Evolutionary conservation across 2,329 filamentous ascomycete species (phyloP), one percentile per base, ranked within the genome.

Genomic region (Lachnellula cervina): DNA sequence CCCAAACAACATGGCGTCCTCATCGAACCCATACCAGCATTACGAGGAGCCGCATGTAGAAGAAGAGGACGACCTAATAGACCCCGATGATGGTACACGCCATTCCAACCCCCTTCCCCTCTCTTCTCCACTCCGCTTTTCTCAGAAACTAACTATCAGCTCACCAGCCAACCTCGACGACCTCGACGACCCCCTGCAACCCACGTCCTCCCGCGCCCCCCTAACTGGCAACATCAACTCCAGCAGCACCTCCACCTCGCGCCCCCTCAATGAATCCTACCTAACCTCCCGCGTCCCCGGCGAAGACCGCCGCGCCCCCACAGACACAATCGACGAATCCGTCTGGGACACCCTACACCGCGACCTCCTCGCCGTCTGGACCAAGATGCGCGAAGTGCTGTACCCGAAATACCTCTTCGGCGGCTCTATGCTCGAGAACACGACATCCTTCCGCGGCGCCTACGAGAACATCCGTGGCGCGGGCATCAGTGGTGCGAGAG

Each of bases 261-360:
- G 75, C 60, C 70, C 80, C 50, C 79, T 89, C 56, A 86, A 91
- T 66, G 85, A 93, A 70, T 84, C 80, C 68, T 96, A 93, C 72
- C 81, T 97, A 64, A 96, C 91, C 25, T 94, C 90, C 21, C 85
- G 86, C 56, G 95, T 99, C 69, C 87, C 88, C 2, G 94, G 94
- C 63, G 93, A 97, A 73, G 94, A 99, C 76, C 88, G 94, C 53
- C 83, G 88, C 61, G 92, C 94, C 16, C 83, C 91, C 7, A 85
- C 87, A 63, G 96, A 95, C 75, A 99, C 94, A 46, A 95, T 99
- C 72, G 94, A 99, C 73, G 94, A 99, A 76, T 87, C 86, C 1
- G 94, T 99, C 42, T 99, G 94, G 94, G 90, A 93, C 44, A 99
- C 94, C n/a, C 78, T 99, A 58, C 90, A 89, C 51, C 87, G 94